Evolutionary conservation across 345 rosid genomes (phyloP).

Genomic region (Streptanthus diversifolius): DNA sequence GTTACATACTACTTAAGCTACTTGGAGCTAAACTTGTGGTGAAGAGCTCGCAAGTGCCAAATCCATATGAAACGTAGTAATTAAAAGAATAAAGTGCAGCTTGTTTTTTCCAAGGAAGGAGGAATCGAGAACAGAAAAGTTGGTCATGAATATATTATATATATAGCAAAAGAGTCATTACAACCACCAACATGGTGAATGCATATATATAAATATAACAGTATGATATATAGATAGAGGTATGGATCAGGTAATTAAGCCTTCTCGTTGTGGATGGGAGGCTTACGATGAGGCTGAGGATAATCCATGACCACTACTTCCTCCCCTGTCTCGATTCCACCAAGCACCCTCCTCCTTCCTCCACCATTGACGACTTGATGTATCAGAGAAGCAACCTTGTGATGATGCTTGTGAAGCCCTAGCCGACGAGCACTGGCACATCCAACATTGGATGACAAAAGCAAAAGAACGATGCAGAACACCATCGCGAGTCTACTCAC

Average conservation of each 20-base stretch:
- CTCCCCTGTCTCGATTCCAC: constrained; percentile 36
- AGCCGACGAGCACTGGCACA: constrained; percentile 16
- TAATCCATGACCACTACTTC: constrained; percentile 67
- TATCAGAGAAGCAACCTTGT: constrained; percentile 11
- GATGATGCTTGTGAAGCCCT: constrained; percentile 24
- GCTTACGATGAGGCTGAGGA: constrained; percentile 82
- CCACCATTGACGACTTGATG: background rate
- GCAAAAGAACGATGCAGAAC: constrained; percentile 22
- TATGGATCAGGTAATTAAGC: constrained; percentile 21
- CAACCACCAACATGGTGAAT: constrained; percentile 37
- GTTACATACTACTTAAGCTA: background rate
- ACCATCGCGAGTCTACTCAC: constrained; percentile 1
- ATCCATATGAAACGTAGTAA: background rate
- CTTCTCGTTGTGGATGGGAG: constrained; percentile 90
- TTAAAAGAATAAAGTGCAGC: background rate
- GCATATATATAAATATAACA: constrained; percentile 33
- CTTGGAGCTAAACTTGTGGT: background rate
- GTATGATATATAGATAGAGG: background rate
- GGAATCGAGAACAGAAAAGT: background rate
- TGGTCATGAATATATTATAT: constrained; percentile 6
- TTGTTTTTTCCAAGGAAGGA: constrained; percentile 2
- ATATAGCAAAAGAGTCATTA: constrained; percentile 29
- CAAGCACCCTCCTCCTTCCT: constrained; percentile 25
- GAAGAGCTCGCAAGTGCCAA: background rate
- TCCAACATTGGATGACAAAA: constrained; percentile 28